Base-by-base conservation (phyloP, 495 filamentous ascomycete species). In the Collariella sp. region DNA sequence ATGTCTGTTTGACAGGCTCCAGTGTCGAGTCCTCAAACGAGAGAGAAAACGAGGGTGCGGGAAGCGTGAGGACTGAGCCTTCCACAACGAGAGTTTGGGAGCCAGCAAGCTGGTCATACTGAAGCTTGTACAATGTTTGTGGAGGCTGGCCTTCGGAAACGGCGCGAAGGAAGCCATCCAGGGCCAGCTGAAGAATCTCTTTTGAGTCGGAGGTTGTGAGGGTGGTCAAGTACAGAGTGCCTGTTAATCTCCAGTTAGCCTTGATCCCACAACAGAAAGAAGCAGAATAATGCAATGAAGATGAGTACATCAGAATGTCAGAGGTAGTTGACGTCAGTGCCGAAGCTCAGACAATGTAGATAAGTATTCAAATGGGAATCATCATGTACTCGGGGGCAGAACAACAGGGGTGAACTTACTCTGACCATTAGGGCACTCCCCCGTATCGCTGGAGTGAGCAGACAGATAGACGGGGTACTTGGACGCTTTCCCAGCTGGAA, bases 331-430 rank as follows among this genome's bases (percentile, higher is more conserved):
- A 88, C 87, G 82, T 89, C 89, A 91, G 83, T 73, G 70, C 67
- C 73, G 71, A 79, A 82, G 70, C 72, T 82, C 87, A 88, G 90
- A 84, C 87, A 95, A 95, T 95, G 90, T 96, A 96, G 90, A 93
- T 96, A 96, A 96, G 89, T 91, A 85, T 89, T 91, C 83, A 74
- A 67, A 65, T 77, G 76, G 73, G 85, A 82, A 89, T 95, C 90
- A 91, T 89, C 72, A 77, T 78, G 73, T 68, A 70, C 61, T 60
- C 46, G 42, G 54, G 39, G 41, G 16, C 50, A 54, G 20, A 24
- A 50, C 55, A 51, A 23, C 39, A 63, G 55, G 40, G 52, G 55
- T 54, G 35, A 60, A 67, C 90, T 89, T 80, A 96, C 91, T 82
- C 82, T 96, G 89, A 70, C 83, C 80, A 53, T 65, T 57, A 26